These are phyloP conservation scores for Guyanaporus albipodus DNA, from an alignment of 768 basidiomycete genomes.

Conservation along the genomic window DNA sequence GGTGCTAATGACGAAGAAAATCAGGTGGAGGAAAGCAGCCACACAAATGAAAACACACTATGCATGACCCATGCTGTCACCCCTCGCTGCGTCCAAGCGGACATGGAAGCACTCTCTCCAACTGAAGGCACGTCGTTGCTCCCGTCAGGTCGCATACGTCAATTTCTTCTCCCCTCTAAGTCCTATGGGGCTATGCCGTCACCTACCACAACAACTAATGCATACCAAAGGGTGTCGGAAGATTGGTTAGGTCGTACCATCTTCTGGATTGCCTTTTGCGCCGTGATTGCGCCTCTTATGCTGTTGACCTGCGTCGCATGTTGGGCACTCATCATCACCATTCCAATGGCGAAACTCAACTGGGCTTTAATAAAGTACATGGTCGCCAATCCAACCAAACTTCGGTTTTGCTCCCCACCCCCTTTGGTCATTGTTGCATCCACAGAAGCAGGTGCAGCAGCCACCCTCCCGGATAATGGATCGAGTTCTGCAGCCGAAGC, in stretches of 20 bases:
- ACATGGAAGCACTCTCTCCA: conserved; percentile 16
- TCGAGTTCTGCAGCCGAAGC: conserved; percentile 14
- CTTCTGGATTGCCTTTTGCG: conserved; percentile 78
- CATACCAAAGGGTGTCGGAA: conserved; percentile 25
- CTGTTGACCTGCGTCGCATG: conserved; percentile 84
- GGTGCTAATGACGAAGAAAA: conserved; percentile 40
- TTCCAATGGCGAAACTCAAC: conserved; percentile 96
- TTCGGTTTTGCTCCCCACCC: conserved; percentile 92
- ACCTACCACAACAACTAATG: conserved; percentile 22
- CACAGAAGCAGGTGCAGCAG: conserved; percentile 22
- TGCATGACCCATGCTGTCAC: conserved; percentile 44
- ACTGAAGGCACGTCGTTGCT: conserved; percentile 51
- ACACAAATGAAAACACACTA: conserved; percentile 27
- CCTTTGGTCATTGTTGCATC: conserved; percentile 52
- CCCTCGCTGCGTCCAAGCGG: conserved; percentile 27
- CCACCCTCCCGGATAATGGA: conserved; percentile 5
- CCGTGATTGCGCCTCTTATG: conserved; percentile 85
- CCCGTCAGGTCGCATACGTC: conserved; percentile 25
- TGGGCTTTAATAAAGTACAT: conserved; percentile 92
- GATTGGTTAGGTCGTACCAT: conserved; percentile 65
- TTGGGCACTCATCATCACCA: conserved; percentile 93
- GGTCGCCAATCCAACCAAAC: conserved; percentile 69
- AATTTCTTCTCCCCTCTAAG: conserved; percentile 44
- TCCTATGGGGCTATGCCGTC: conserved; percentile 64
- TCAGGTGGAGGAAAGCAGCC: conserved; percentile 21